Conservation (phyloP, 2,329 filamentous ascomycete genomes). For the Juglanconis juglandina region DNA sequence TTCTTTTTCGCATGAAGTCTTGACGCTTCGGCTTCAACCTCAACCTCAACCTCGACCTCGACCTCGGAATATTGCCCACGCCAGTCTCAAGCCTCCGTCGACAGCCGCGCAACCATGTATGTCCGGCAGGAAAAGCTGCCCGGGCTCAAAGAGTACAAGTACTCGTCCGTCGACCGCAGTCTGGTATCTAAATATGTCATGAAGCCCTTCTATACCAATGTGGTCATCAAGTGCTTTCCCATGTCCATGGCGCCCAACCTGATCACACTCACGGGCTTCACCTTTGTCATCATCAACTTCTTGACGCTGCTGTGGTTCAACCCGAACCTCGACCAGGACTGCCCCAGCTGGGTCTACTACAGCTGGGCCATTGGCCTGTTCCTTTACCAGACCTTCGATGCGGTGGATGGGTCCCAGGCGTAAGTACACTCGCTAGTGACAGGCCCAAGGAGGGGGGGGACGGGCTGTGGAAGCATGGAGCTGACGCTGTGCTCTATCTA, state of each 20-base stretch:
- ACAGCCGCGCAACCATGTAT: conserved; percentile 65
- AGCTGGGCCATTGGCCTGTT: conserved; percentile 88
- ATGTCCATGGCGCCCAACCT: conserved; percentile 88
- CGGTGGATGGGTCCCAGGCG: conserved; percentile 92
- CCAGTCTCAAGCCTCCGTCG: neutral
- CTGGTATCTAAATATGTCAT: conserved; percentile 87
- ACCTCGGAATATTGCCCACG: neutral
- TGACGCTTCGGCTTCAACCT: no score
- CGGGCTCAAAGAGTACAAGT: conserved; percentile 91
- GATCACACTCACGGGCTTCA: conserved; percentile 88
- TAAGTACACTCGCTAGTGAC: conserved; percentile 44
- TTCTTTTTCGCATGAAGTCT: no score
- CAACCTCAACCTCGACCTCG: neutral
- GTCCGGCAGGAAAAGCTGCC: conserved; percentile 87
- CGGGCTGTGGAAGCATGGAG: neutral
- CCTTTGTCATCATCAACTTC: conserved; percentile 85
- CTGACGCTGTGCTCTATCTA: conserved; percentile 30
- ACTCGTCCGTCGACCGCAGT: conserved; percentile 87
- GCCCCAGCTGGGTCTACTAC: conserved; percentile 91
- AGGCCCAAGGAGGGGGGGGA: no score
- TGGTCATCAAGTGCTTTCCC: conserved; percentile 92
- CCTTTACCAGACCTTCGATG: conserved; percentile 97
- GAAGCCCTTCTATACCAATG: conserved; percentile 95
- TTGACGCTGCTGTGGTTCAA: conserved; percentile 94
- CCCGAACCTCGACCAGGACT: conserved; percentile 89